Percentiles rank a stretch among this genome's conserved stretches.
Evolutionary conservation across 2,329 filamentous ascomycete genomes (phyloP).

Genomic region (Penicillium sp.): DNA sequence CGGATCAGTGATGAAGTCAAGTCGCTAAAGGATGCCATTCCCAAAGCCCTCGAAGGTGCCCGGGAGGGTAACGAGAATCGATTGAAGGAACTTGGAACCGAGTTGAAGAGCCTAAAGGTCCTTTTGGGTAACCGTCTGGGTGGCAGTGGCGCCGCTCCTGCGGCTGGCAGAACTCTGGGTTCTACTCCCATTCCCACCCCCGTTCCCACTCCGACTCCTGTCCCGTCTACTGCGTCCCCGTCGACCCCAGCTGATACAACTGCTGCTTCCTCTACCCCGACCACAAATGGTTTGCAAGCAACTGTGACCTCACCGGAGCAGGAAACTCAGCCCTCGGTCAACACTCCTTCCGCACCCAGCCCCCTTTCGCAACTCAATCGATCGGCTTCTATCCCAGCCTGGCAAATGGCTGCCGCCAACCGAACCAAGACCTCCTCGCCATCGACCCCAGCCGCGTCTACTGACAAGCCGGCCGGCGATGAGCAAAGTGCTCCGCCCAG

Average conservation of each 20-base stretch:
- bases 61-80: conserved; percentile 79
- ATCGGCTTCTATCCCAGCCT: conserved; percentile 71
- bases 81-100: conserved; percentile 79
- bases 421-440: conserved; percentile 42
- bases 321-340: conserved; percentile 22
- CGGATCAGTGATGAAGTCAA: conserved; percentile 84
- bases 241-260: conserved; percentile 7
- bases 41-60: conserved; percentile 83
- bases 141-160: conserved; percentile 33
- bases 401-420: conserved; percentile 73
- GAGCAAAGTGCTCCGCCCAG: conserved; percentile 34
- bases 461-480: conserved; percentile 21
- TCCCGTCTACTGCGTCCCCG: conserved; percentile 20
- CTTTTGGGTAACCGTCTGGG: conserved; percentile 68
- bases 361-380: conserved; percentile 53
- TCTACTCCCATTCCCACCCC: conserved; percentile 24
- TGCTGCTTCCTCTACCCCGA: conserved; percentile 15
- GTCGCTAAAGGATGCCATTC: conserved; percentile 78
- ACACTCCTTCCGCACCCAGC: conserved; percentile 36
- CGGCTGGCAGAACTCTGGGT: conserved; percentile 31
- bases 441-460: conserved; percentile 23
- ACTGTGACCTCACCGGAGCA: conserved; percentile 31
- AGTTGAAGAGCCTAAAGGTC: conserved; percentile 90
- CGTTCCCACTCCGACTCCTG: conserved; percentile 20
- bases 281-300: conserved; percentile 29